Percentiles rank a stretch among this genome's conserved stretches.
phyloP scores from a whole-genome alignment of 1,284 basidiomycete genomes.

The Trichosporon coremiiforme region DNA sequence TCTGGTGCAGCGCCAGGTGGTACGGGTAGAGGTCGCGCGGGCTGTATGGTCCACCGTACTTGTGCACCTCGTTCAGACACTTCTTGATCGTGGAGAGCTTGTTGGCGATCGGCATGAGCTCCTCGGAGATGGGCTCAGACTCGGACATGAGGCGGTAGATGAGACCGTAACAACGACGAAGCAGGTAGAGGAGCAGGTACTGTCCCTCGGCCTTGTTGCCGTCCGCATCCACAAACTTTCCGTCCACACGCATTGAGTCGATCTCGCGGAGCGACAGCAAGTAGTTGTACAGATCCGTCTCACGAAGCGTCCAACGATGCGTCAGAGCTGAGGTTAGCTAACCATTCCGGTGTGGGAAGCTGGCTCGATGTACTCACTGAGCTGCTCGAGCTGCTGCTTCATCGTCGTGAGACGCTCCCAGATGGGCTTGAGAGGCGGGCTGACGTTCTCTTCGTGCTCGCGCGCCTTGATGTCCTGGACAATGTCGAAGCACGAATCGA shows the following conservation, averaged over 20 bases:
- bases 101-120: conserved; percentile 94
- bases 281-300: conserved; percentile 95
- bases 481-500: conserved; percentile 97
- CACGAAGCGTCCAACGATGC: conserved; percentile 94
- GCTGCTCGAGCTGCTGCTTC: conserved; percentile 59
- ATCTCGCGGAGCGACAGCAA: conserved; percentile 93
- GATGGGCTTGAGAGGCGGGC: conserved; percentile 86
- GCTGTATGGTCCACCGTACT: conserved; percentile 93
- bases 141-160: conserved; percentile 93
- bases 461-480: conserved; percentile 93
- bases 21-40: conserved; percentile 98
- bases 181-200: conserved; percentile 76
- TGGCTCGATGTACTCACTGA: conserved; percentile 51
- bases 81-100: conserved; percentile 92
- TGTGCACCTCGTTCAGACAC: conserved; percentile 94
- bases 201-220: conserved; percentile 67
- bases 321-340: conserved; percentile 66
- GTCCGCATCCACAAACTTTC: conserved; percentile 93
- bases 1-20: conserved; percentile 92
- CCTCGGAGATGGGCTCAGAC: conserved; percentile 98
- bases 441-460: conserved; percentile 87
- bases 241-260: conserved; percentile 93
- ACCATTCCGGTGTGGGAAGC: no score
- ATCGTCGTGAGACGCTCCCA: conserved; percentile 88
- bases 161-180: conserved; percentile 92